phyloP scores from a whole-genome alignment of 768 basidiomycete genomes.

The Mycena capillaripes region DNA sequence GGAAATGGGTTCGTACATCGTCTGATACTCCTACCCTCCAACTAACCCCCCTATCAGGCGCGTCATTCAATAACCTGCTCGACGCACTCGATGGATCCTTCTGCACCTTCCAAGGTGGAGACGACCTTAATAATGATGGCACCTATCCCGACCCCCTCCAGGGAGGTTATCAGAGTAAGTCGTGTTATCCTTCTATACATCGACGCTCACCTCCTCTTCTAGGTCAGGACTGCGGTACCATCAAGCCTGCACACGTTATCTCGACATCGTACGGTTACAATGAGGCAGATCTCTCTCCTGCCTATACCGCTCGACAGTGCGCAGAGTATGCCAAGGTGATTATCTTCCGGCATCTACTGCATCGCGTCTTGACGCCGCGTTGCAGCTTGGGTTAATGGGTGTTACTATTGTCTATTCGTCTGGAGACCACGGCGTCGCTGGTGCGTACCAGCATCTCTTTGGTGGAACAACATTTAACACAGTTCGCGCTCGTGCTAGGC shows the following conservation, averaged over 20 bases:
- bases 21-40: not conserved
- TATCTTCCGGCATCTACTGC: not conserved
- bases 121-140: slow-evolving; percentile 53
- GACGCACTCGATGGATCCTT: slow-evolving; percentile 62
- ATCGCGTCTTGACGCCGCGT: not conserved
- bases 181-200: not conserved
- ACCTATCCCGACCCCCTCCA: slow-evolving; percentile 48
- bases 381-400: slow-evolving; percentile 69
- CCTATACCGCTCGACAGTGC: slow-evolving; percentile 61
- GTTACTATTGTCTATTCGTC: slow-evolving; percentile 70
- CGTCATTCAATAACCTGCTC: slow-evolving; percentile 63
- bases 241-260: slow-evolving; percentile 58
- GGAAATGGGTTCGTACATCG: slow-evolving; percentile 47
- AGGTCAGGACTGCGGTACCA: slow-evolving; percentile 53
- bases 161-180: slow-evolving; percentile 49
- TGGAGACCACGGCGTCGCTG: slow-evolving; percentile 71
- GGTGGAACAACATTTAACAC: not conserved
- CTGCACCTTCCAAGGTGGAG: slow-evolving; percentile 59
- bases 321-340: slow-evolving; percentile 50
- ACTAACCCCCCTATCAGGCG: slow-evolving; percentile 45
- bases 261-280: slow-evolving; percentile 61
- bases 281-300: slow-evolving; percentile 54
- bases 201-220: not conserved
- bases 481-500: slow-evolving; percentile 30
- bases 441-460: slow-evolving; percentile 34